Base-by-base conservation (phyloP, 1,139 yeast genomes). In the Pichia sp. region DNA sequence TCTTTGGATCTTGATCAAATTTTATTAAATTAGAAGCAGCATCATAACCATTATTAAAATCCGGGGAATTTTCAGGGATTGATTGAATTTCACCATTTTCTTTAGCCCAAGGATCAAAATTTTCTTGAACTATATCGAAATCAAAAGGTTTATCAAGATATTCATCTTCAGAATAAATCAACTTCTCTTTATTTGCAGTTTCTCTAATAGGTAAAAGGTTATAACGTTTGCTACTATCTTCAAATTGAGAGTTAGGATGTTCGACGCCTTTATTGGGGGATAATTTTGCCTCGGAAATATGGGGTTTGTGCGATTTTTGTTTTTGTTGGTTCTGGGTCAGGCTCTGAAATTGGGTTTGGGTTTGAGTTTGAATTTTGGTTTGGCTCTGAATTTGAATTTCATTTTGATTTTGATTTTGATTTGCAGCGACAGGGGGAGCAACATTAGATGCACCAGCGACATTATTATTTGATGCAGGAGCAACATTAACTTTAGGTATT, bases 121-220 rank as follows among this genome's bases (percentile, higher is more conserved):
- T n/a, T 14, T 18, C n/a, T 18, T 23, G 14, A 11, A 26, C 6
- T 5, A 26, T 26, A n/a, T 32, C 17, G 7, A 40, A 36, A 28
- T 40, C 42, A 22, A 35, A 40, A 28, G 24, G 22, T 32, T 18
- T 32, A 8, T 21, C 15, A 5, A 14, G n/a, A 19, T 20, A 35
- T 4, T 7, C 5, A 8, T 35, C 36, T 4, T 38, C 39, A 4
- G 14, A 24, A 12, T 15, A 23, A 14, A 15, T 18, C 7, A 30
- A 30, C 11, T 9, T 6, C 8, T 14, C 19, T 15, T 8, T 28
- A 9, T 25, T 9, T 25, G 6, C 14, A 12, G 12, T 9, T 25
- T 12, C 19, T 9, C 11, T 19, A 14, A 28, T 28, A 17, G 31
- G n/a, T 9, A 14, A 17, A 5, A 22, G 10, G 10, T 22, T 10